Base-by-base conservation (phyloP, 352 stramenopile species). In the Phytopythium chamaehyphon region DNA sequence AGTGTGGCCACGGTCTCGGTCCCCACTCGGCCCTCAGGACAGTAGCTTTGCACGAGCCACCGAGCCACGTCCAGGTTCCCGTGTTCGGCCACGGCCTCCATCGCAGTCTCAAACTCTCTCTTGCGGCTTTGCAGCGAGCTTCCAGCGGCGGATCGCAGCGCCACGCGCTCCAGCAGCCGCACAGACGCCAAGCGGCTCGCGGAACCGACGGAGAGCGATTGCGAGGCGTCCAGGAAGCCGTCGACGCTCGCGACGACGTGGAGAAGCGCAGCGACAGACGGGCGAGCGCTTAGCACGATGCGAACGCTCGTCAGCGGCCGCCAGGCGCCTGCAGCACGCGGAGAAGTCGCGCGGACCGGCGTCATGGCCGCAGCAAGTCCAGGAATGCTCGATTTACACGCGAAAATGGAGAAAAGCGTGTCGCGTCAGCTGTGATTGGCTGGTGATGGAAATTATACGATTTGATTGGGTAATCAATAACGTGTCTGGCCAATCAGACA, bases 31-130 rank as follows among this genome's bases (percentile, higher is more conserved):
- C 61, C 61, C 5, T 31, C 23, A 3, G 55, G 61, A n/a, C 22
- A 61, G 11, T 43, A 38, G 40, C 6, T n/a, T 42, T 39, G 23
- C 40, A 54, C 21, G 19, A 69, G 31, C 61, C 61, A 69, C 56
- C 52, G 40, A 9, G 61, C 51, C n/a, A 69, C 61, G 6, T 51
- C 56, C 12, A 59, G 18, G 15, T 47, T 21, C 12, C 61, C 61
- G 1, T 55, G 21, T 6, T 22, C 6, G 42, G 61, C 48, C 6
- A 49, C 56, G 6, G 15, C 45, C 4, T 9, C 26, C 15, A 69
- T 40, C 0, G 54, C 35, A 7, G 2, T 4, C 31, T 49, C 33
- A 22, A 68, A 68, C 26, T 55, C 24, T 18, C 23, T 43, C 49
- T 43, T 10, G 38, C 23, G 38, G 23, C 26, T 14, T 19, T 15